Evolutionary conservation across 2,329 filamentous ascomycete genomes (phyloP).

Genomic region (Nectriaceae sp.): DNA sequence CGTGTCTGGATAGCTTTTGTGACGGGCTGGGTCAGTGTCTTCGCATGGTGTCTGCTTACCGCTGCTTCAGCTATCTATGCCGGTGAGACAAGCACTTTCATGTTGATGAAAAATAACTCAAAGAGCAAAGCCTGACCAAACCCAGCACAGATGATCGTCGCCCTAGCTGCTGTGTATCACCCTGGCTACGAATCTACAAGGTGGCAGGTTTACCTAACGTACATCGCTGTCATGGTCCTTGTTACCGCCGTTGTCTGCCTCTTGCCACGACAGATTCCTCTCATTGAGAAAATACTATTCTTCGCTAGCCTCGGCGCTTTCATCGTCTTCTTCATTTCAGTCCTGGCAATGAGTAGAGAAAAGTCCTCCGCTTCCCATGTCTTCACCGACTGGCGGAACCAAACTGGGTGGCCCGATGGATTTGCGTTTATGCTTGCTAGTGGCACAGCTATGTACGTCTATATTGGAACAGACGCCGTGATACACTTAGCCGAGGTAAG

Average conservation of each 20-base stretch:
- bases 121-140: no score
- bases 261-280: background rate
- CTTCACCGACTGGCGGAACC: slow-evolving; percentile 1
- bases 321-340: background rate
- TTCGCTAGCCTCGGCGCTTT: background rate
- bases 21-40: slow-evolving; percentile 1
- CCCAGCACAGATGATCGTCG: background rate
- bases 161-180: slow-evolving; percentile 1
- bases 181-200: background rate
- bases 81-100: no score
- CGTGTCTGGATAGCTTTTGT: background rate
- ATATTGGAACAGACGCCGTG: background rate
- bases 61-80: background rate
- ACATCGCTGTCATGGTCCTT: background rate
- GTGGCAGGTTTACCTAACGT: slow-evolving; percentile 6
- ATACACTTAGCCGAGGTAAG: slow-evolving; percentile 5
- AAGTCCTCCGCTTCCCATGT: slow-evolving; percentile 1
- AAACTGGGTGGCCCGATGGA: slow-evolving; percentile 4
- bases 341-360: background rate
- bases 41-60: background rate
- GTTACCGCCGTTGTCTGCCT: background rate
- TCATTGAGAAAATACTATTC: background rate
- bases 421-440: background rate
- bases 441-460: slow-evolving; percentile 1
- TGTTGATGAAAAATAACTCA: no score